Base-by-base conservation (phyloP, 495 filamentous ascomycete species). In the Aspergillus haitiensis region DNA sequence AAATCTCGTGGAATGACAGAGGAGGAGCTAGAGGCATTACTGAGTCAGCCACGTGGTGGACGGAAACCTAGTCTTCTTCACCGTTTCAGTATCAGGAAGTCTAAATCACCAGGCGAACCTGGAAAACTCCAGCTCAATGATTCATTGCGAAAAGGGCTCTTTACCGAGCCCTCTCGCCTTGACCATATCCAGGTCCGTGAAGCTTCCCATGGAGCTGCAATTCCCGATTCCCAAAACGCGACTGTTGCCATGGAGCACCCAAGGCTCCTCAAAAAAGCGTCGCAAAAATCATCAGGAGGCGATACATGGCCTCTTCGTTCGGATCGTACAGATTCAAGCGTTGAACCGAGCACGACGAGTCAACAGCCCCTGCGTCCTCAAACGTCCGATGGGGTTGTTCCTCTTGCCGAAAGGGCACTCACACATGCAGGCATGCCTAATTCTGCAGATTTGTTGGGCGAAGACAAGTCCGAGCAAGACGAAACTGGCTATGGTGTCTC, bases 1-100 rank as follows among this genome's bases (percentile, higher is more conserved):
- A 73, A 63, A 59, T 74, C 68, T 54, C 72, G 75, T 13, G 75
- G 75, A 0, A 74, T 78, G 75, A 70, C 70, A n/a, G 70, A 72
- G 34, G 62, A 68, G 18, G 72, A 79, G 37, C 55, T 78, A 31
- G 74, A 78, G 34, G 67, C 74, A 31, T 73, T 78, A 47, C 56
- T 80, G 16, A 68, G 67, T 49, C 70, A 69, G 55, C 72, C 68
- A 18, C 72, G 60, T 42, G 66, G 68, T 55, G 71, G 63, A 54
- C 75, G 74, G 54, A 77, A 71, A 60, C 66, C 69, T 42, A 72
- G 64, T 52, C 60, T 82, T 27, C 70, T 82, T 34, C 65, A 72
- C 15, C 73, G 77, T 0, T 65, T 83, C 8, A 76, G 72, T 53
- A 60, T 76, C 11, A 72, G 67, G 44, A 78, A 73, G 52, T 32